These are phyloP conservation scores for Xanthoconium stramineum DNA, from an alignment of 768 basidiomycete genomes.

Conservation along the genomic window DNA sequence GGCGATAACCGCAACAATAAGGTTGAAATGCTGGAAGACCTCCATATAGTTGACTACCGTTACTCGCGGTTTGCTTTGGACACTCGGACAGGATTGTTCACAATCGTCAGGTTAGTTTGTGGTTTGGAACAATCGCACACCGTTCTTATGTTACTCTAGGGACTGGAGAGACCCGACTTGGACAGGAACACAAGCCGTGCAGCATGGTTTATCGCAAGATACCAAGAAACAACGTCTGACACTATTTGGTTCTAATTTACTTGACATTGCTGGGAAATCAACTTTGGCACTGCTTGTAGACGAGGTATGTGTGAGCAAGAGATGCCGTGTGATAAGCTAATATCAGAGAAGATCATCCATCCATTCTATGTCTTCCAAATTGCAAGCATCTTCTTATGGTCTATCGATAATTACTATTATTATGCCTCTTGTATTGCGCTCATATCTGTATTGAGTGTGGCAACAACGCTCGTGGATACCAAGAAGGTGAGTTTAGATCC, in stretches of 20 bases:
- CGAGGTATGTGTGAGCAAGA: slow-evolving; percentile 57
- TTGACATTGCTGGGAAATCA: slow-evolving; percentile 89
- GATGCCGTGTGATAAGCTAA: not conserved
- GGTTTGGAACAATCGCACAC: not conserved
- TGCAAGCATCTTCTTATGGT: slow-evolving; percentile 92
- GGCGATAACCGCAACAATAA: slow-evolving; percentile 30
- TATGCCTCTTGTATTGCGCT: slow-evolving; percentile 96
- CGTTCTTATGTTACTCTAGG: slow-evolving; percentile 38
- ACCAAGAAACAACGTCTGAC: slow-evolving; percentile 61
- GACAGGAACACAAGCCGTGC: slow-evolving; percentile 58
- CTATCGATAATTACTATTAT: slow-evolving; percentile 92
- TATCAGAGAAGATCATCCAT: slow-evolving; percentile 68
- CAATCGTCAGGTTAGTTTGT: slow-evolving; percentile 64
- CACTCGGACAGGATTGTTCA: slow-evolving; percentile 76
- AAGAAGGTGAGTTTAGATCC: slow-evolving; percentile 58
- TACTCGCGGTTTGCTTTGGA: slow-evolving; percentile 91
- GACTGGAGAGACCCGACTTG: slow-evolving; percentile 88
- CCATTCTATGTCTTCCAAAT: slow-evolving; percentile 99
- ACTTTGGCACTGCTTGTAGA: slow-evolving; percentile 76
- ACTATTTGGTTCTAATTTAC: slow-evolving; percentile 81
- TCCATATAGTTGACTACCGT: slow-evolving; percentile 84
- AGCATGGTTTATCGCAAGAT: slow-evolving; percentile 55
- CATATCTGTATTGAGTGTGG: slow-evolving; percentile 82
- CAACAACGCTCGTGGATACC: slow-evolving; percentile 87
- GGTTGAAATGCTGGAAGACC: slow-evolving; percentile 41